These are phyloP conservation scores for Cladorrhinum sp. DNA, from an alignment of 2,329 filamentous ascomycete species.

Conservation along the genomic window DNA sequence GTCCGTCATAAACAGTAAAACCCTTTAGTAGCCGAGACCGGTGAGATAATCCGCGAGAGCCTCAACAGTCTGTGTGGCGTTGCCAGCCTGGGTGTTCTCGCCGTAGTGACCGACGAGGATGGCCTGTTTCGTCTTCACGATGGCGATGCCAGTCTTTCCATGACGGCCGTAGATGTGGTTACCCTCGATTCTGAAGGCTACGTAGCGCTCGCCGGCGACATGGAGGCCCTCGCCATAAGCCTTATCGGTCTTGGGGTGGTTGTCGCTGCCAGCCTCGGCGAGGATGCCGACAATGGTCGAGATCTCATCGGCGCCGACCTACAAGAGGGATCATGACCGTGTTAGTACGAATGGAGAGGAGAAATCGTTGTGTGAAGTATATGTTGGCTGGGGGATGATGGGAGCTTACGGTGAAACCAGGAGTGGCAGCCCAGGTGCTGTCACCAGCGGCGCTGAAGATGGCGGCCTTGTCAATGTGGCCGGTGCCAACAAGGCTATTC, in stretches of 20 bases:
- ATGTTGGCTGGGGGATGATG: neutral
- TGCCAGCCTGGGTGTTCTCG: constrained; percentile 69
- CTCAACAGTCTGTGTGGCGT: constrained; percentile 75
- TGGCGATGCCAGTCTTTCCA: constrained; percentile 75
- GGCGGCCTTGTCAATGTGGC: constrained; percentile 78
- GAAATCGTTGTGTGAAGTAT: neutral
- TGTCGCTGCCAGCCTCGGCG: constrained; percentile 28
- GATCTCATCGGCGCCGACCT: constrained; percentile 59
- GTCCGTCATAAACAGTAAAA: neutral
- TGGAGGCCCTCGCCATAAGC: constrained; percentile 71
- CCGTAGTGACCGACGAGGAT: constrained; percentile 86
- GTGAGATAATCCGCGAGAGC: constrained; percentile 84
- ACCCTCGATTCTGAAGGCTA: constrained; percentile 72
- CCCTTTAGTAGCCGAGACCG: constrained; percentile 67
- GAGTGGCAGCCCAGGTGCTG: constrained; percentile 71
- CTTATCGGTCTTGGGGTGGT: constrained; percentile 54
- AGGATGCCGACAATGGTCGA: constrained; percentile 56
- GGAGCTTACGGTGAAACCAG: constrained; percentile 66
- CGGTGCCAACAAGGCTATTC: constrained; percentile 73
- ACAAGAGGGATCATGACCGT: constrained; percentile 29
- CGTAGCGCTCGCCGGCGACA: constrained; percentile 73
- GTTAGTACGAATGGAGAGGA: neutral
- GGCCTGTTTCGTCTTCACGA: constrained; percentile 84
- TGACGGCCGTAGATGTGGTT: constrained; percentile 81
- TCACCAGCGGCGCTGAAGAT: constrained; percentile 80